These are phyloP conservation scores for Colletotrichum gloeosporioides DNA, from an alignment of 2,329 filamentous ascomycete species.

Conservation along the genomic window DNA sequence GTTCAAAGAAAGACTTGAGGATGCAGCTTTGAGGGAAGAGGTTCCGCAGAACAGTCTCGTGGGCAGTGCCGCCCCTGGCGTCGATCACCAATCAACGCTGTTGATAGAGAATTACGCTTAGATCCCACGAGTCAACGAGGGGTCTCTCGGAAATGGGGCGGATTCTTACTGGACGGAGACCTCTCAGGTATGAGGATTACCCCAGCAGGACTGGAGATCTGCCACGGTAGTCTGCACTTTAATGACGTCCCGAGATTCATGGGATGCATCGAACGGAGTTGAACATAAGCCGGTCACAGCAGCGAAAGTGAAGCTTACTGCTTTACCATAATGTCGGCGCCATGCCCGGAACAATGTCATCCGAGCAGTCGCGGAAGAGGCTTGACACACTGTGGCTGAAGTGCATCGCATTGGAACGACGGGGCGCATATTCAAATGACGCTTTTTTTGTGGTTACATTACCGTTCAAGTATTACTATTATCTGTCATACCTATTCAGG, in stretches of 20 bases:
- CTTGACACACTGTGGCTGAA: background rate
- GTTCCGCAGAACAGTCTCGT: background rate
- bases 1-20: background rate
- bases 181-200: background rate
- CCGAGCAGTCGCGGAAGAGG: background rate
- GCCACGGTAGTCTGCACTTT: too few species aligned
- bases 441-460: background rate
- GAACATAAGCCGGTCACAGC: background rate
- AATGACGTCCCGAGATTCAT: background rate
- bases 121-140: background rate
- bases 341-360: background rate
- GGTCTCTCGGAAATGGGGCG: too few species aligned
- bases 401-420: background rate
- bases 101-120: background rate
- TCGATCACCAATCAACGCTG: background rate
- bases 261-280: background rate
- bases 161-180: background rate
- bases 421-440: background rate
- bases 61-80: background rate
- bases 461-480: background rate
- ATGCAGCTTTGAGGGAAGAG: background rate
- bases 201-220: background rate
- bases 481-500: background rate
- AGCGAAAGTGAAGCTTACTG: background rate
- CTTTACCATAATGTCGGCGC: background rate